Evolutionary conservation across 495 filamentous ascomycete genomes (phyloP).

Genomic region (Poronia punctata): DNA sequence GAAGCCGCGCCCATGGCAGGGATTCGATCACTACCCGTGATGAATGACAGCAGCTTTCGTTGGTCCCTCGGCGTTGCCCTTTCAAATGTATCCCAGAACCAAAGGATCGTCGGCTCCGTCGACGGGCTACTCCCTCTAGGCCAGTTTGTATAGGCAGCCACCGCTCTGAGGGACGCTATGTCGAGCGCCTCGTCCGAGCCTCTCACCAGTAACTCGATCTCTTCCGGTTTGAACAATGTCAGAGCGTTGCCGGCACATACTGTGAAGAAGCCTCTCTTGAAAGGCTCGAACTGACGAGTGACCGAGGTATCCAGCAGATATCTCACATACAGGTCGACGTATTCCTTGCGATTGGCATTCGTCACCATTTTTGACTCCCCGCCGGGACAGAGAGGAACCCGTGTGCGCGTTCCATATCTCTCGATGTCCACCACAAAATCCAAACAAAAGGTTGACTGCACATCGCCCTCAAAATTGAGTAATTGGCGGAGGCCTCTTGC

Average conservation of each 20-base stretch:
- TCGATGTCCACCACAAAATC: conserved; percentile 77
- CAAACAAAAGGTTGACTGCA: conserved; percentile 72
- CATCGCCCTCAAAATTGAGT: conserved; percentile 79
- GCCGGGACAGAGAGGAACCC: conserved; percentile 64
- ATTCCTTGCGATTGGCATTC: conserved; percentile 76
- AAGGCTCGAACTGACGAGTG: conserved; percentile 82
- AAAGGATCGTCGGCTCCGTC: conserved; percentile 59
- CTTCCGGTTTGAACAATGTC: conserved; percentile 86
- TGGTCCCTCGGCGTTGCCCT: conserved; percentile 58
- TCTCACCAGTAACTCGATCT: conserved; percentile 84
- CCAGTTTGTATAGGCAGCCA: conserved; percentile 83
- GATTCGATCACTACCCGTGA: conserved; percentile 90
- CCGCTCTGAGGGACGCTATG: conserved; percentile 65
- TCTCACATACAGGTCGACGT: conserved; percentile 79
- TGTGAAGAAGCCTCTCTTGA: conserved; percentile 91
- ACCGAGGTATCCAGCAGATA: conserved; percentile 77
- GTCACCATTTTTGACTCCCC: conserved; percentile 76
- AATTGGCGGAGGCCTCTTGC: conserved; percentile 70
- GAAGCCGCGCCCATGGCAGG: conserved; percentile 86
- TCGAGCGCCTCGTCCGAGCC: conserved; percentile 85
- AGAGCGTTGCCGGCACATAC: conserved; percentile 88
- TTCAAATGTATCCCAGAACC: conserved; percentile 88
- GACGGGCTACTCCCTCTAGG: conserved; percentile 26
- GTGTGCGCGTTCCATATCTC: conserved; percentile 62
- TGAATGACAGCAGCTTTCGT: conserved; percentile 73